Evolutionary conservation across 2,329 filamentous ascomycete species (phyloP), one percentile per base, ranked within the genome.

Genomic region (Emmonsiellopsis sp.): DNA sequence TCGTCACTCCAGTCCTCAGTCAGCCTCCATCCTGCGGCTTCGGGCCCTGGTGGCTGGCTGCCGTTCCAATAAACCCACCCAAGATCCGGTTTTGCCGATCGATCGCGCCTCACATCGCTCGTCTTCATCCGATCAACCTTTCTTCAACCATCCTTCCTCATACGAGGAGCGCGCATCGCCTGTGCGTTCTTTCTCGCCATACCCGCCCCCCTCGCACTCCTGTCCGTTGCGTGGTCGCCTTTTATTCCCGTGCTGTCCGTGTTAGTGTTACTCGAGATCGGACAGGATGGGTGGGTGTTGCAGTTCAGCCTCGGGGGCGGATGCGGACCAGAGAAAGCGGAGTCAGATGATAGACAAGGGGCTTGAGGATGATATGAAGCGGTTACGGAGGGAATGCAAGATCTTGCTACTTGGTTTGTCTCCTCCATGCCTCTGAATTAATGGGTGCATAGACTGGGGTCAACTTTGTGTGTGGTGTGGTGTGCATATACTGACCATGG

Each of bases 311-410:
- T 86, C 85, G 69, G 63, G 69, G 58, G 90, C 90, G 69, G 89
- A 94, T 76, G 83, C 80, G 69, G 90, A 95, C 68, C 85, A 90
- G 79, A 95, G 93, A 81, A 95, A 97, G 79, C 84, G 87, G 73
- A 96, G 90, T 72, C 90, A 96, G 74, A 86, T 86, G 71, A 98
- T 98, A 68, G 93, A 98, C 74, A 87, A 87, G 72, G 86, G 83
- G 64, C 79, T 98, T 57, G 92, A 97, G 70, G 92, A 97, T 69
- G 93, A 98, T 71, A 94, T 90, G 51, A 89, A 88, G 71, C 83
- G 87, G 70, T 77, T 97, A 77, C 85, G 91, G 70, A 83, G 90
- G 77, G 93, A 98, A 86, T 97, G 93, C 88, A 98, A 98, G 76
- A 97, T 98, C 62, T 75, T 98, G 57, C 77, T 98, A 52, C 78